These are phyloP conservation scores for Vanilla planifolia DNA, from an alignment of 106 monocot genomes.

Conservation along the genomic window DNA sequence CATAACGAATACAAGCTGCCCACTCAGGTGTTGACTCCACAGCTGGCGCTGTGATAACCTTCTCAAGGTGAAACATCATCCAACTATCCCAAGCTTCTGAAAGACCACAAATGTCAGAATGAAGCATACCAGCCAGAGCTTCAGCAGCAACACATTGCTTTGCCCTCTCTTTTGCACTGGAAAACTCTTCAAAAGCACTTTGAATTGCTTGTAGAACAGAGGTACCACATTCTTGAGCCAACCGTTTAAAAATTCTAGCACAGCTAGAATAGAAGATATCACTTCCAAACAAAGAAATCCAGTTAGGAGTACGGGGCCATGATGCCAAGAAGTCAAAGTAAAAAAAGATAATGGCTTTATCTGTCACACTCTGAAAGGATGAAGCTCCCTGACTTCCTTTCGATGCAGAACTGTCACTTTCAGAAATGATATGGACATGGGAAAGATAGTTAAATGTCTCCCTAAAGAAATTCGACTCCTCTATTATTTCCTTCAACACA, in stretches of 20 bases:
- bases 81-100: constrained; percentile 72
- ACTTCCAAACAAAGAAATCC: constrained; percentile 65
- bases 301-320: constrained; percentile 95
- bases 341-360: constrained; percentile 88
- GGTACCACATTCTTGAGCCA: constrained; percentile 86
- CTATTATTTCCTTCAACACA: constrained; percentile 44
- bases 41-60: constrained; percentile 64
- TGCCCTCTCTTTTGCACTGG: constrained; percentile 75
- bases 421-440: constrained; percentile 80
- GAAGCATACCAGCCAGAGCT: constrained; percentile 84
- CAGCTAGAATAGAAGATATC: constrained; percentile 84
- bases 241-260: constrained; percentile 83
- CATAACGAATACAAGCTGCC: constrained; percentile 96
- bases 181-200: constrained; percentile 54
- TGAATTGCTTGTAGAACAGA: constrained; percentile 45
- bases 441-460: constrained; percentile 85
- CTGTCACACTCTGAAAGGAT: constrained; percentile 72
- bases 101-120: constrained; percentile 76
- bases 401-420: constrained; percentile 54
- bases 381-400: constrained; percentile 52
- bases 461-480: constrained; percentile 66
- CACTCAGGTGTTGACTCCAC: constrained; percentile 90
- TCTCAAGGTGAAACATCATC: constrained; percentile 63
- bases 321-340: constrained; percentile 94
- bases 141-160: constrained; percentile 99